Percentiles rank a stretch among this genome's conserved stretches.
Evolutionary conservation across 2,329 filamentous ascomycete genomes (phyloP).

Genomic region (Ophiostoma piceae): DNA sequence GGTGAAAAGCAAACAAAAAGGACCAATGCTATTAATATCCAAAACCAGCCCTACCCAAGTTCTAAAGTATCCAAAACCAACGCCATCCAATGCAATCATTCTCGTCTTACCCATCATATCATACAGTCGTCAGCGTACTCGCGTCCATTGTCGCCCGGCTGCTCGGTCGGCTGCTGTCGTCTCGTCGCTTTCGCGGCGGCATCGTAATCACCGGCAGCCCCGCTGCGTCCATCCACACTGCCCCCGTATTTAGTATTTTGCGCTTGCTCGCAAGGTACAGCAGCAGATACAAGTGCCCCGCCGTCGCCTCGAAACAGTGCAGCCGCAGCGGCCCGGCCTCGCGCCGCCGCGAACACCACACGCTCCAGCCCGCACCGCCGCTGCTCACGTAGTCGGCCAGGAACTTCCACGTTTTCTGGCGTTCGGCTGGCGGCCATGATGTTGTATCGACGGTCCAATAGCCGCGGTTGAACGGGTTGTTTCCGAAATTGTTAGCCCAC

Average conservation of each 20-base stretch:
- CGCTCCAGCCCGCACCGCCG: conserved; percentile 61
- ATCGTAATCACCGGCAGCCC: conserved; percentile 48
- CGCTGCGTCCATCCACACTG: conserved; percentile 62
- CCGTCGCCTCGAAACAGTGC: conserved; percentile 73
- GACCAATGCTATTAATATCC: too few species aligned
- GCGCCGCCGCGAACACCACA: conserved; percentile 48
- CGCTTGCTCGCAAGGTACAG: conserved; percentile 67
- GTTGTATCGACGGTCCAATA: conserved; percentile 65
- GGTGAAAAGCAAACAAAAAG: too few species aligned
- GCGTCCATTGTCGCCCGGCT: neutral
- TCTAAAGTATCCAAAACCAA: neutral
- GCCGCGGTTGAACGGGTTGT: conserved; percentile 64
- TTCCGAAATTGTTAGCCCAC: conserved; percentile 32
- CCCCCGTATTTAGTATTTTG: conserved; percentile 51
- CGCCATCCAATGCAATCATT: neutral
- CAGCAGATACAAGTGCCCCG: conserved; percentile 67
- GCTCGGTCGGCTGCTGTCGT: conserved; percentile 6
- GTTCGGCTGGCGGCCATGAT: conserved; percentile 47
- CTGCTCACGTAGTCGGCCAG: conserved; percentile 55
- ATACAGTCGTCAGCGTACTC: neutral
- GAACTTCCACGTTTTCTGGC: conserved; percentile 56
- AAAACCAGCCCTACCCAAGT: too few species aligned
- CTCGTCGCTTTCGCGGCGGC: conserved; percentile 30
- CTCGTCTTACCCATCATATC: neutral
- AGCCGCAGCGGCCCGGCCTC: conserved; percentile 51